A percentile compares a stretch with the other conserved stretches of the same genome.
These are phyloP conservation scores for Pittosporum tobira DNA, from an alignment of 129 eudicot genomes.

Conservation along the genomic window DNA sequence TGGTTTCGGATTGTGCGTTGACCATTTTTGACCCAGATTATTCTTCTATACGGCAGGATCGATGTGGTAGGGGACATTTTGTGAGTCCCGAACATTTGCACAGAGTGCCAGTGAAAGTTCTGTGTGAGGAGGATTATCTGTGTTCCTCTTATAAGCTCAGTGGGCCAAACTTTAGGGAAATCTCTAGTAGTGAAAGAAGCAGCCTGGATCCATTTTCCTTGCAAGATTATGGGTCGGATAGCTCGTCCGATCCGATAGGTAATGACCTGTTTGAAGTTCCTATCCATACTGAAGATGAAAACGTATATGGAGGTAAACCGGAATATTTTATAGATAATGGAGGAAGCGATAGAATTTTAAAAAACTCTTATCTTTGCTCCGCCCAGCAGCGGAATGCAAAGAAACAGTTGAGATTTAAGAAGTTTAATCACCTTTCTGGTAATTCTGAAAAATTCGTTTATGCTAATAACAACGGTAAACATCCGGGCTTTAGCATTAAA, in stretches of 20 bases:
- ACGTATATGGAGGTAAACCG: slow-evolving; percentile 20
- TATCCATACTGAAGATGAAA: slow-evolving; percentile 26
- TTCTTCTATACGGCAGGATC: background rate
- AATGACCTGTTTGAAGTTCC: slow-evolving; percentile 33
- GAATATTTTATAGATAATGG: background rate
- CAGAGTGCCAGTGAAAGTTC: background rate
- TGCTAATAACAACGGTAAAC: slow-evolving; percentile 12
- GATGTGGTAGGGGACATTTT: background rate
- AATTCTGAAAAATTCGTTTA: slow-evolving; percentile 8
- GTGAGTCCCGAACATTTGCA: background rate
- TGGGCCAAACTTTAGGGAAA: slow-evolving; percentile 11
- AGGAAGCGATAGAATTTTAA: slow-evolving; percentile 10
- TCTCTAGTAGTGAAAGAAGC: slow-evolving; percentile 19
- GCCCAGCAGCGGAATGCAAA: background rate
- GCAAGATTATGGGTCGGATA: slow-evolving; percentile 26
- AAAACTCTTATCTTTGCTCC: slow-evolving; percentile 12
- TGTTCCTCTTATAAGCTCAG: background rate
- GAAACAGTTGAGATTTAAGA: background rate
- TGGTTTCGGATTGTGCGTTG: slow-evolving; percentile 11
- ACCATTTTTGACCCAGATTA: background rate
- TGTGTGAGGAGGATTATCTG: slow-evolving; percentile 2
- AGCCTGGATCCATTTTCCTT: slow-evolving; percentile 15
- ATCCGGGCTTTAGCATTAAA: slow-evolving; percentile 1
- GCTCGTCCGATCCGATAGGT: slow-evolving; percentile 9
- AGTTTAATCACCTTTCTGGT: slow-evolving; percentile 6